Percentiles rank a stretch among this genome's conserved stretches.
phyloP scores from a whole-genome alignment of 306 rosid genomes.

The Acmispon strigosus region DNA sequence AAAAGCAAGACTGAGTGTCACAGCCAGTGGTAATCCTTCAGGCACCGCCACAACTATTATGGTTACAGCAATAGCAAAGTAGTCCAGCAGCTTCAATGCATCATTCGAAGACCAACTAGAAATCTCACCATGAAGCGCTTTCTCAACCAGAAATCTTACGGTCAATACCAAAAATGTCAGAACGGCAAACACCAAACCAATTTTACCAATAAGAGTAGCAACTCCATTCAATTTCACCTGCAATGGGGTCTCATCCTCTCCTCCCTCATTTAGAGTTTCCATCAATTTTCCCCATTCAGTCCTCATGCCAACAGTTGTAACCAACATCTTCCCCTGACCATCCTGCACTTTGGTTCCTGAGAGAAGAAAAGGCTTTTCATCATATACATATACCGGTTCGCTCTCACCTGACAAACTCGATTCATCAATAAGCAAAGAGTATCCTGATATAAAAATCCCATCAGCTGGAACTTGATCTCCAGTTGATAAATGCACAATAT shows the following conservation, averaged over 20 bases:
- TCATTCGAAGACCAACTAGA: constrained; percentile 70
- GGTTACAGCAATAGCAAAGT: constrained; percentile 88
- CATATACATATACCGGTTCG: constrained; percentile 54
- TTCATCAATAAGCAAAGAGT: constrained; percentile 69
- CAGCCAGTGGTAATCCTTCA: constrained; percentile 95
- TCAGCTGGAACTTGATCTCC: constrained; percentile 98
- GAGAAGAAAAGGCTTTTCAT: constrained; percentile 80
- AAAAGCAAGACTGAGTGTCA: constrained; percentile 97
- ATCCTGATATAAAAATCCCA: constrained; percentile 78
- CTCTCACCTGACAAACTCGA: constrained; percentile 97
- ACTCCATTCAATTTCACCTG: constrained; percentile 97
- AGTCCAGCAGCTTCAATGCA: constrained; percentile 59
- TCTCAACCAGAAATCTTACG: constrained; percentile 54
- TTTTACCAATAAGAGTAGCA: constrained; percentile 90
- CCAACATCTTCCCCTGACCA: constrained; percentile 88
- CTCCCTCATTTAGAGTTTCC: constrained; percentile 88
- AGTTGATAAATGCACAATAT: constrained; percentile 77
- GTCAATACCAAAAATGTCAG: constrained; percentile 66
- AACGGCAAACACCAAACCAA: constrained; percentile 78
- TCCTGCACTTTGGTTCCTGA: constrained; percentile 96
- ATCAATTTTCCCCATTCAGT: constrained; percentile 99
- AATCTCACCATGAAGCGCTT: constrained; percentile 42
- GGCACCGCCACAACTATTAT: constrained; percentile 96
- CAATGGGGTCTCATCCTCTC: constrained; percentile 97
- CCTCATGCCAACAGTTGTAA: constrained; percentile 92